These are phyloP conservation scores for Blakeslea trispora DNA, from an alignment of 371 early-diverging fungal genomes.

Conservation along the genomic window DNA sequence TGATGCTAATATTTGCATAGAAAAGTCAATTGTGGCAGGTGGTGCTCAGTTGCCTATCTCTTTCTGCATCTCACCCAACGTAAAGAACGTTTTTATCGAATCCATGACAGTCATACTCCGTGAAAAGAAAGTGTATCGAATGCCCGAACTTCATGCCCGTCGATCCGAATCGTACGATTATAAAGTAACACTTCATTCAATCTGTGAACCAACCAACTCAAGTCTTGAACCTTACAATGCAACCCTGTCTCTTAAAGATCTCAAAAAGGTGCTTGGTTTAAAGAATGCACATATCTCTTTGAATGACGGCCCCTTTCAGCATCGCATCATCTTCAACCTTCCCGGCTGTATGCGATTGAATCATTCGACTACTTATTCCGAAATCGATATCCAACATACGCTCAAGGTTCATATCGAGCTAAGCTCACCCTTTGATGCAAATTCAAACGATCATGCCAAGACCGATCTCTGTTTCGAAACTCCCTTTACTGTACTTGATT, in stretches of 20 bases:
- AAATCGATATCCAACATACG: constrained; percentile 31
- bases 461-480: constrained; percentile 27
- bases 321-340: constrained; percentile 27
- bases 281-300: constrained; percentile 35
- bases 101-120: constrained; percentile 33
- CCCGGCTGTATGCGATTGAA: constrained; percentile 34
- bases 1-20: constrained; percentile 32
- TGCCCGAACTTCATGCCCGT: constrained; percentile 33
- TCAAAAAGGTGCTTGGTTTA: constrained; percentile 21
- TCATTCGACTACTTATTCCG: constrained; percentile 31
- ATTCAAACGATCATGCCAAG: not conserved
- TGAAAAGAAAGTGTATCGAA: constrained; percentile 28
- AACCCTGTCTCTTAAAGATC: constrained; percentile 15
- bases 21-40: constrained; percentile 32
- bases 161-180: constrained; percentile 30
- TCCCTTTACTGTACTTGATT: constrained; percentile 39
- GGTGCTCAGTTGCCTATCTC: constrained; percentile 36
- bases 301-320: constrained; percentile 24
- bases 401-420: constrained; percentile 33
- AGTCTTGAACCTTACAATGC: constrained; percentile 6
- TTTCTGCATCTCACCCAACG: constrained; percentile 24
- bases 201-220: constrained; percentile 20
- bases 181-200: constrained; percentile 19
- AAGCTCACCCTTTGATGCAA: not conserved
- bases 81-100: constrained; percentile 33